A percentile compares a stretch with the other conserved stretches of the same genome.
phyloP scores from a whole-genome alignment of 305 asterid genomes.

The Nicotiana rustica region DNA sequence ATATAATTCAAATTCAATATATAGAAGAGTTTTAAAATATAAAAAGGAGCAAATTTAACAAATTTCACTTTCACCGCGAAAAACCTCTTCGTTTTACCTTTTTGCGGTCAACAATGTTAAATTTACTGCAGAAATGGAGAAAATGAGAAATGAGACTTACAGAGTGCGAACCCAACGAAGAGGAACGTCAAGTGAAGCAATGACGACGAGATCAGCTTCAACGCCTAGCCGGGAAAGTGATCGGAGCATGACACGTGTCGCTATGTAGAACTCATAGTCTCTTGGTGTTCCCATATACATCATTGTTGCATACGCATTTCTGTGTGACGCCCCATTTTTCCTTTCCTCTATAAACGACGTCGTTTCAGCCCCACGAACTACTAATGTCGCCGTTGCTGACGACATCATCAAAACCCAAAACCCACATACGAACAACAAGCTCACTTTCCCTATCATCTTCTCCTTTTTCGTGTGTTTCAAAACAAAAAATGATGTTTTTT shows the following conservation, averaged over 20 bases:
- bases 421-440: not conserved
- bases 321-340: conserved; percentile 36
- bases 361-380: conserved; percentile 5
- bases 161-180: conserved; percentile 74
- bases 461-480: not conserved
- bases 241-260: conserved; percentile 85
- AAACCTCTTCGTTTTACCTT: too few species aligned
- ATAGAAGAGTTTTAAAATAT: too few species aligned
- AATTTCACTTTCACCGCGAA: too few species aligned
- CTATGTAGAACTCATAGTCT: conserved; percentile 91
- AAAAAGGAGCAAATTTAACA: too few species aligned
- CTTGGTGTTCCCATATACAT: conserved; percentile 99
- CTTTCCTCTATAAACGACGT: not conserved
- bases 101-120: too few species aligned
- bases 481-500: not conserved
- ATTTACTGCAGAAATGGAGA: not conserved
- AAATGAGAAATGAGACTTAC: conserved; percentile 52
- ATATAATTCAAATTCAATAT: too few species aligned
- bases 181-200: conserved; percentile 96
- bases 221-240: conserved; percentile 63
- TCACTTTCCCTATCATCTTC: conserved; percentile 5
- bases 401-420: not conserved
- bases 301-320: conserved; percentile 91
- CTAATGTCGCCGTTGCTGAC: not conserved
- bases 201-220: conserved; percentile 90